phyloP scores from a whole-genome alignment of 2,329 filamentous ascomycete genomes.

The Colletotrichum siamense region DNA sequence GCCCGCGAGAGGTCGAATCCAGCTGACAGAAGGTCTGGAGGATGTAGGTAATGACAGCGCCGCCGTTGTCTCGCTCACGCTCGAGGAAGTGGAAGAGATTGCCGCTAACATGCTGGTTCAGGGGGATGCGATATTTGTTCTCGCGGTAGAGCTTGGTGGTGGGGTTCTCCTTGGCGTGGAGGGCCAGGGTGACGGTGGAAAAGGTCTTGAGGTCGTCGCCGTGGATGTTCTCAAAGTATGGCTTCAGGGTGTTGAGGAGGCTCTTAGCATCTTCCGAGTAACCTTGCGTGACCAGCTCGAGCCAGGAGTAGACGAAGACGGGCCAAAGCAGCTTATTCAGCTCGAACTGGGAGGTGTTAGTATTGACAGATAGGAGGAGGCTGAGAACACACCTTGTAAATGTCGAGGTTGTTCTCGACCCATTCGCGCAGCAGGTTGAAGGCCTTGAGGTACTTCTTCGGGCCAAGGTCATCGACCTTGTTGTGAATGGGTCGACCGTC shows the following conservation, averaged over 20 bases:
- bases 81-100: conserved; percentile 89
- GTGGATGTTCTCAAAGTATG: conserved; percentile 77
- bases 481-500: conserved; percentile 77
- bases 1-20: conserved; percentile 63
- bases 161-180: conserved; percentile 78
- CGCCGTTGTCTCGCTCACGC: conserved; percentile 82
- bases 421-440: conserved; percentile 79
- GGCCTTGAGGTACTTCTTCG: conserved; percentile 78
- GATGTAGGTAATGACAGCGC: conserved; percentile 77
- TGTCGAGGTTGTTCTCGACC: conserved; percentile 89
- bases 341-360: conserved; percentile 68
- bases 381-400: conserved; percentile 75
- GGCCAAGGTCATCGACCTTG: conserved; percentile 71
- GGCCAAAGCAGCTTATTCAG: conserved; percentile 90
- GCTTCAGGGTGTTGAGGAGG: conserved; percentile 73
- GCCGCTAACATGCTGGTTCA: conserved; percentile 85
- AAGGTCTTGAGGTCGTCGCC: conserved; percentile 80
- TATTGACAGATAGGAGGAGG: not conserved
- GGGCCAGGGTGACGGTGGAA: conserved; percentile 74
- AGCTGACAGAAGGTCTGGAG: conserved; percentile 67
- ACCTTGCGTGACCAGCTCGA: conserved; percentile 77
- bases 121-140: conserved; percentile 87
- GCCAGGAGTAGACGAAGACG: conserved; percentile 89
- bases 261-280: conserved; percentile 74
- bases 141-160: conserved; percentile 82